Evolutionary conservation across 305 asterid genomes (phyloP).

Genomic region (Lippia alba): DNA sequence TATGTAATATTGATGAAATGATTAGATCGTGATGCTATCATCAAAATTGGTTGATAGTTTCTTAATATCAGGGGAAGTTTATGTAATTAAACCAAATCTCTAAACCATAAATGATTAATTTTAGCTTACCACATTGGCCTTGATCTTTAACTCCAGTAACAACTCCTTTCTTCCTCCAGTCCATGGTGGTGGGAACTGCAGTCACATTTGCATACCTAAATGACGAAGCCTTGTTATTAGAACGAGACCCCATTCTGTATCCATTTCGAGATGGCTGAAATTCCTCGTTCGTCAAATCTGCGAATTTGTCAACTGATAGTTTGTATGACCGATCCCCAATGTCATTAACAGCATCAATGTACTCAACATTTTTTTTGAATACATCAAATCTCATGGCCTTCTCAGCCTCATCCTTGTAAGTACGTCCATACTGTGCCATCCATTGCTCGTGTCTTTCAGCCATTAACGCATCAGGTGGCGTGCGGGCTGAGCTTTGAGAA

Average conservation of each 20-base stretch:
- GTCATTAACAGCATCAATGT: constrained; percentile 44
- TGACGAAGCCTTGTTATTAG: background rate
- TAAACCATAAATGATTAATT: too few relatives aligned
- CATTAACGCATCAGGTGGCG: constrained; percentile 27
- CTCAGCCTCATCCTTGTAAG: constrained; percentile 45
- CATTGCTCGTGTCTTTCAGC: constrained; percentile 42
- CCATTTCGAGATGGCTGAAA: constrained; percentile 40
- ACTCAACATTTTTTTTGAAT: constrained; percentile 43
- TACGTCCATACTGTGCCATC: constrained; percentile 45
- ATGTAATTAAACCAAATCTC: too few relatives aligned
- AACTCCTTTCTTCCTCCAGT: constrained; percentile 57
- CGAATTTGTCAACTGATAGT: constrained; percentile 44
- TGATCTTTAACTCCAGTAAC: constrained; percentile 58
- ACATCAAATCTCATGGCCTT: constrained; percentile 39
- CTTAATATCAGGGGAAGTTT: too few relatives aligned
- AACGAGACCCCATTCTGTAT: constrained; percentile 20
- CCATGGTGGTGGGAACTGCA: constrained; percentile 37
- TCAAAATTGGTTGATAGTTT: too few relatives aligned
- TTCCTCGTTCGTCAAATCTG: constrained; percentile 48
- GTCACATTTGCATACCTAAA: constrained; percentile 41
- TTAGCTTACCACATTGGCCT: constrained; percentile 58
- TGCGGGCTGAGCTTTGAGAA: constrained; percentile 34
- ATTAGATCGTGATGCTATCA: too few relatives aligned
- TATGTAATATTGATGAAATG: too few relatives aligned
- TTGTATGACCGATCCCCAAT: constrained; percentile 38